A percentile compares a stretch with the other conserved stretches of the same genome.
These are phyloP conservation scores for Isochrysis galbana DNA, from an alignment of 78 protist species.

Conservation along the genomic window DNA sequence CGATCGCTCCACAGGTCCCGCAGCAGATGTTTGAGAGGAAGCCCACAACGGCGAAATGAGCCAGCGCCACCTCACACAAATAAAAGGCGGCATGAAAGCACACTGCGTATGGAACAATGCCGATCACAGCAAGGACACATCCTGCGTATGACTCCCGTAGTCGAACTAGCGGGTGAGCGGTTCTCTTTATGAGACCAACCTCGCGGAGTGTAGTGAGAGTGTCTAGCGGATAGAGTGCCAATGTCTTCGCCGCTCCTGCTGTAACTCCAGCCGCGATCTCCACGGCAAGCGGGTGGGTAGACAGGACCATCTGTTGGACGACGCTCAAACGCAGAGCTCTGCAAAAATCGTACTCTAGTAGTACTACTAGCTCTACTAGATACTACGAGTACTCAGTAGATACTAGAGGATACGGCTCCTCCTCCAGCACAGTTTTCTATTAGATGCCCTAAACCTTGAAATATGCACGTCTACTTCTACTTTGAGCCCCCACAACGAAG, in stretches of 20 bases:
- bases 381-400: too few relatives aligned
- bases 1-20: not conserved
- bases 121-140: not conserved
- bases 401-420: too few relatives aligned
- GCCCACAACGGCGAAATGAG: too few relatives aligned
- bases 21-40: not conserved
- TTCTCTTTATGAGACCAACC: not conserved
- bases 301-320: too few relatives aligned
- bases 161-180: not conserved
- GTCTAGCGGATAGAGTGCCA: not conserved
- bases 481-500: too few relatives aligned
- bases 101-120: not conserved
- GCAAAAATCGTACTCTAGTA: too few relatives aligned
- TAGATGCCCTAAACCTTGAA: too few relatives aligned
- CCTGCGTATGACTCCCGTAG: not conserved
- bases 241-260: not conserved
- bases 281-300: not conserved
- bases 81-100: not conserved
- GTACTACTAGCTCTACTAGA: too few relatives aligned
- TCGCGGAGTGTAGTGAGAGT: not conserved
- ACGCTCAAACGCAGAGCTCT: too few relatives aligned
- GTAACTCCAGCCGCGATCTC: not conserved
- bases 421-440: too few relatives aligned
- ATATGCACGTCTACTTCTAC: too few relatives aligned
- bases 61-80: not conserved